Evolutionary conservation across 768 basidiomycete genomes (phyloP).

Genomic region (Amanita polypyramis): DNA sequence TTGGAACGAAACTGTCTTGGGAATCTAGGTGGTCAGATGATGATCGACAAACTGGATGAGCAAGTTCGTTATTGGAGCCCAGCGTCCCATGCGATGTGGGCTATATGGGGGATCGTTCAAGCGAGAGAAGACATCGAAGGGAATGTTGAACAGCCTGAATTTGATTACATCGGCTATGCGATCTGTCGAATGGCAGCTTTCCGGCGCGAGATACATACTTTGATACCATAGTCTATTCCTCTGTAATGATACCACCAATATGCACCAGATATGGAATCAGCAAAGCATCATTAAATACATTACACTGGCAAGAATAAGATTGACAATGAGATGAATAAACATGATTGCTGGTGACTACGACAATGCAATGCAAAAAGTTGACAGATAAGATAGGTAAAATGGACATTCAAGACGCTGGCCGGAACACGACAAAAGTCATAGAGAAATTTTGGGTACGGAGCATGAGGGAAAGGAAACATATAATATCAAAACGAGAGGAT

Average conservation of each 20-base stretch:
- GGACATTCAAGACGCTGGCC: slow-evolving; percentile 24
- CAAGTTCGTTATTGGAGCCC: slow-evolving; percentile 87
- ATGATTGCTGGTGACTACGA: slow-evolving; percentile 27
- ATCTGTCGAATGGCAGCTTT: slow-evolving; percentile 56
- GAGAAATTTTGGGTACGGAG: slow-evolving; percentile 7
- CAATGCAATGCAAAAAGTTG: slow-evolving; percentile 26
- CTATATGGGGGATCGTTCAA: slow-evolving; percentile 90
- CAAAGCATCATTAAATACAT: slow-evolving; percentile 3
- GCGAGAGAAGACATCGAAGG: slow-evolving; percentile 65
- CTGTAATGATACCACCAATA: background rate
- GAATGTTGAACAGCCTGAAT: slow-evolving; percentile 56
- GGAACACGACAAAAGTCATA: background rate
- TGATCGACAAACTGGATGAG: slow-evolving; percentile 46
- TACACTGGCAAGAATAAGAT: slow-evolving; percentile 15
- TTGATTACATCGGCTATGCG: slow-evolving; percentile 86
- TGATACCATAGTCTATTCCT: slow-evolving; percentile 23
- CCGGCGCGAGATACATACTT: slow-evolving; percentile 37
- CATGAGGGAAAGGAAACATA: background rate
- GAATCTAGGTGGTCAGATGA: slow-evolving; percentile 16
- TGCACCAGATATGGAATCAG: background rate
- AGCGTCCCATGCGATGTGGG: slow-evolving; percentile 87
- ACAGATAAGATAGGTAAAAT: slow-evolving; percentile 30
- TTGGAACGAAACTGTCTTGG: slow-evolving; percentile 38
- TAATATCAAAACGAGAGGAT: slow-evolving; percentile 1
- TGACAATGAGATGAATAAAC: slow-evolving; percentile 34